Evolutionary conservation across 208 protist genomes (phyloP).

Genomic region (Ichthyophonus hoferi): DNA sequence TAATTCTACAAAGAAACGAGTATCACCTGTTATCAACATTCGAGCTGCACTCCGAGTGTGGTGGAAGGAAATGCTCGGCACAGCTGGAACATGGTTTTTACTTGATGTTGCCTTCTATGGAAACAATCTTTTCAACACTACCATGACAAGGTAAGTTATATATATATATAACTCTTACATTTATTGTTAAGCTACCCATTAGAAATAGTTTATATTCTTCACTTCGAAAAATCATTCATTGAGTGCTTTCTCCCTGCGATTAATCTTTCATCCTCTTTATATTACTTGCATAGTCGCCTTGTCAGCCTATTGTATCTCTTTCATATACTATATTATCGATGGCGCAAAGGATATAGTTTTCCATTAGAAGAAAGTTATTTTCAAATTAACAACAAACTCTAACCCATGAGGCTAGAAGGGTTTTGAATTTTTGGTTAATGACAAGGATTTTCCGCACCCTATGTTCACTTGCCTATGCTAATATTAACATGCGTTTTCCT

Average conservation of each 20-base stretch:
- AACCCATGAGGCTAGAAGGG: background rate
- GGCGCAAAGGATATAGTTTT: background rate
- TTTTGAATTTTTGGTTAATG: background rate
- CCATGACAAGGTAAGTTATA: slow-evolving; percentile 5
- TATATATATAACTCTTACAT: no score
- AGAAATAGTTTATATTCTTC: no score
- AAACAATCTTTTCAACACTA: slow-evolving; percentile 52
- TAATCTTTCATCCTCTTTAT: background rate
- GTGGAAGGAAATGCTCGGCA: slow-evolving; percentile 38
- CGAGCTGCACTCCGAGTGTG: background rate
- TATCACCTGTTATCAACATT: background rate
- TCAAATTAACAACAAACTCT: background rate
- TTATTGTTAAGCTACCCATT: no score
- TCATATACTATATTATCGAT: background rate
- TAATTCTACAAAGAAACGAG: background rate
- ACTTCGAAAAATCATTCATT: no score
- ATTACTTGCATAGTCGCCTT: background rate
- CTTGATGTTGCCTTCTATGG: slow-evolving; percentile 68
- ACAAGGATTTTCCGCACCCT: background rate
- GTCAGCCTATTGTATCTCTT: background rate
- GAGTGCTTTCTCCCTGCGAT: background rate
- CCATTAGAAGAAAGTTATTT: background rate
- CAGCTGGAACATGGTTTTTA: slow-evolving; percentile 65
- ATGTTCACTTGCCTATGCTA: background rate
- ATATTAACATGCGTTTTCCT: no score